Evolutionary conservation across 2,329 filamentous ascomycete genomes (phyloP).

Genomic region (Phyllosticta citribraziliensis): DNA sequence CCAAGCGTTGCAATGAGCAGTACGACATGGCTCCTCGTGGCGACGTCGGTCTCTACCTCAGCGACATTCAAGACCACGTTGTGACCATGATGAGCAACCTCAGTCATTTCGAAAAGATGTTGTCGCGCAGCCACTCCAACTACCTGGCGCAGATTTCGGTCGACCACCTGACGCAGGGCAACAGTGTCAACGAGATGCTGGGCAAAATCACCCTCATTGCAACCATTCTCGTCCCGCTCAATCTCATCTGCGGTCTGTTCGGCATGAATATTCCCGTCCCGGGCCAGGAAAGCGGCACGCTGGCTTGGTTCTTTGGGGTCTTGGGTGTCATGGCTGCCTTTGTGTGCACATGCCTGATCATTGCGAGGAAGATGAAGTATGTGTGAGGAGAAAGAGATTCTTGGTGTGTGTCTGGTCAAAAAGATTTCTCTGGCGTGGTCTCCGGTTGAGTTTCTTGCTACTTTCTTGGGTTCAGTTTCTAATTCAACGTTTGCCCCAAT

Average conservation of each 20-base stretch:
- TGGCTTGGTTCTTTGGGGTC: conserved; percentile 53
- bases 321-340: conserved; percentile 44
- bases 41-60: conserved; percentile 92
- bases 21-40: conserved; percentile 91
- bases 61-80: conserved; percentile 97
- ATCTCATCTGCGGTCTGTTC: conserved; percentile 78
- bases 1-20: conserved; percentile 96
- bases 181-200: conserved; percentile 76
- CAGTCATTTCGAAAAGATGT: conserved; percentile 93
- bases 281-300: conserved; percentile 21
- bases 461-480: background rate
- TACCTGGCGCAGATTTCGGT: conserved; percentile 92
- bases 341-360: conserved; percentile 27
- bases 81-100: conserved; percentile 98
- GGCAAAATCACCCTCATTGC: conserved; percentile 93
- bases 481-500: background rate
- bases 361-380: conserved; percentile 34
- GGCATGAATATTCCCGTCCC: conserved; percentile 81
- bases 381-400: background rate
- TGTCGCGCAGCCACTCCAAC: conserved; percentile 87
- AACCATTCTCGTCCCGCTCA: conserved; percentile 91
- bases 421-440: background rate
- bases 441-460: background rate
- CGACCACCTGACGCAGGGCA: conserved; percentile 81
- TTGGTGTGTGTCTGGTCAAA: background rate